These are phyloP conservation scores for Colletotrichum truncatum DNA, from an alignment of 2,329 filamentous ascomycete species.

Conservation along the genomic window DNA sequence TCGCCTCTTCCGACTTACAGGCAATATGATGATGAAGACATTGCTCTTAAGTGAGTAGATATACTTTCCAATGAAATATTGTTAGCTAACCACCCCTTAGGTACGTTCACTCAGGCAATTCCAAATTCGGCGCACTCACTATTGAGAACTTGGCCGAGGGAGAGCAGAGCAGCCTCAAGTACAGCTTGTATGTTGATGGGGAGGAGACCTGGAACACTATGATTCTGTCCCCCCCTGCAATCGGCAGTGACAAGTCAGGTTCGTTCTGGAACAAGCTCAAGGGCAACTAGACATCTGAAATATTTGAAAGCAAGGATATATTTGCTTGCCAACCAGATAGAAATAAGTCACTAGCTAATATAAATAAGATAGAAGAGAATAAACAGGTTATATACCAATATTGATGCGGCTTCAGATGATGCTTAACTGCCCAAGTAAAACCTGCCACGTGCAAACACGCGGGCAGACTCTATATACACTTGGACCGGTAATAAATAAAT, in stretches of 20 bases:
- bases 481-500: too few species aligned
- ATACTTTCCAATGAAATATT: not conserved
- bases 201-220: slow-evolving; percentile 77
- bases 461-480: too few species aligned
- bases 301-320: not conserved
- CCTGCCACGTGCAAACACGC: too few species aligned
- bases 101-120: slow-evolving; percentile 85
- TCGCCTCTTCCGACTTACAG: slow-evolving; percentile 84
- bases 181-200: slow-evolving; percentile 85
- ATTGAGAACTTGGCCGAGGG: slow-evolving; percentile 74
- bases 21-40: slow-evolving; percentile 83
- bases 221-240: slow-evolving; percentile 56
- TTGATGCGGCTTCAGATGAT: too few species aligned
- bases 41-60: slow-evolving; percentile 78
- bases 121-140: slow-evolving; percentile 86
- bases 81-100: slow-evolving; percentile 49
- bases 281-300: slow-evolving; percentile 29
- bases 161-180: slow-evolving; percentile 79
- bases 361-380: too few species aligned
- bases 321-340: not conserved
- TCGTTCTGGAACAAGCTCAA: slow-evolving; percentile 59
- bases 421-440: too few species aligned
- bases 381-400: too few species aligned
- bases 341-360: too few species aligned
- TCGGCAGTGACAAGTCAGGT: slow-evolving; percentile 39